Evolutionary conservation across 495 filamentous ascomycete genomes (phyloP).

Genomic region (Rhizodiscina lignyota): DNA sequence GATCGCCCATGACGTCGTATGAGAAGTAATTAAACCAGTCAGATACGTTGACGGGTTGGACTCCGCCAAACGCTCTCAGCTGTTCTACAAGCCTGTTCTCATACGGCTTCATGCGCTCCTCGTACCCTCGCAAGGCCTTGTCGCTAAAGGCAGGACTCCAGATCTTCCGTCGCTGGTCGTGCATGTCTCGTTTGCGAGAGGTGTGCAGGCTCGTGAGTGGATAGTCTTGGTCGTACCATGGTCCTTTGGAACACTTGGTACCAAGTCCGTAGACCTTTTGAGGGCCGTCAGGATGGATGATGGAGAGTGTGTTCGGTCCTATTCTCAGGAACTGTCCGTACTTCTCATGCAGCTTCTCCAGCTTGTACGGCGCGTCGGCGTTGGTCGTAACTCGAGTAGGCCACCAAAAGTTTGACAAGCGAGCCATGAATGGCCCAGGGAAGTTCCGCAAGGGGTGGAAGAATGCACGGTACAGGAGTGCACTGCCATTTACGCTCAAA

Average conservation of each 20-base stretch:
- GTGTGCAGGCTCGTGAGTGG: not conserved
- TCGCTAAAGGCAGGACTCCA: slow-evolving; percentile 6
- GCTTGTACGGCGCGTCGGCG: slow-evolving; percentile 2
- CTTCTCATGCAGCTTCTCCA: not conserved
- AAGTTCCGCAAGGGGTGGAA: slow-evolving; percentile 6
- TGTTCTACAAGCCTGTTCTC: slow-evolving; percentile 1
- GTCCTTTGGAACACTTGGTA: slow-evolving; percentile 4
- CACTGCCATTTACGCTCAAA: no score
- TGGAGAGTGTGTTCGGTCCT: slow-evolving; percentile 2
- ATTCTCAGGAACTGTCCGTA: slow-evolving; percentile 6
- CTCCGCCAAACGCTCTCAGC: slow-evolving; percentile 2
- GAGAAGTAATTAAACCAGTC: slow-evolving; percentile 29
- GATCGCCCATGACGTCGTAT: slow-evolving; percentile 37
- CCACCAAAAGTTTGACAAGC: slow-evolving; percentile 5
- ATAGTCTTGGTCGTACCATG: slow-evolving; percentile 3
- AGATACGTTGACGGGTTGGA: slow-evolving; percentile 22
- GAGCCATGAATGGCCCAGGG: slow-evolving; percentile 1
- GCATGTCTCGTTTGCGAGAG: slow-evolving; percentile 3
- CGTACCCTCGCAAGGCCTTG: slow-evolving; percentile 12
- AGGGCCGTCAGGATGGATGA: slow-evolving; percentile 2
- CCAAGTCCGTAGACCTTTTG: slow-evolving; percentile 2
- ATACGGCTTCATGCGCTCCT: slow-evolving; percentile 6
- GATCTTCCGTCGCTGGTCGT: slow-evolving; percentile 5
- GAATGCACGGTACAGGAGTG: slow-evolving; percentile 2
- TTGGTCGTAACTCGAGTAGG: no score